A percentile compares a stretch with the other conserved stretches of the same genome.
These are phyloP conservation scores for Tolypocladium ovalisporum DNA, from an alignment of 2,329 filamentous ascomycete species.

Conservation along the genomic window DNA sequence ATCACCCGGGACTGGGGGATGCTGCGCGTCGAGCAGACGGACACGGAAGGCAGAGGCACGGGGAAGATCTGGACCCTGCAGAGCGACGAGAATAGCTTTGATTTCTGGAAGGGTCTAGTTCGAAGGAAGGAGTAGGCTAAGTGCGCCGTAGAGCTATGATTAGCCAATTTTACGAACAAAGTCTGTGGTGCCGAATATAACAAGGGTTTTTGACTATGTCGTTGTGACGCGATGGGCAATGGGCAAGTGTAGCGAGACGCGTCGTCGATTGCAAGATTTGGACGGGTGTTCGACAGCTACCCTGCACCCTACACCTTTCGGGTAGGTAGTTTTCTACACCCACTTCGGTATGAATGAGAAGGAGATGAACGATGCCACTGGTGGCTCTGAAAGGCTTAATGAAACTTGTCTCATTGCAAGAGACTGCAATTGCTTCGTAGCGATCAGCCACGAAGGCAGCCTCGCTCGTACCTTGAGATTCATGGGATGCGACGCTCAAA, in stretches of 20 bases:
- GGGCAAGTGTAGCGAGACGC: background rate
- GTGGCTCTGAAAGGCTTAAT: too few relatives aligned
- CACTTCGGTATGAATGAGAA: too few relatives aligned
- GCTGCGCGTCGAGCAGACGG: constrained; percentile 73
- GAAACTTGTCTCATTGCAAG: too few relatives aligned
- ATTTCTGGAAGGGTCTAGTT: constrained; percentile 85
- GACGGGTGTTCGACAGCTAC: background rate
- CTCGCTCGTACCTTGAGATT: too few relatives aligned
- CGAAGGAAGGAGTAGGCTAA: constrained; percentile 57
- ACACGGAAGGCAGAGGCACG: constrained; percentile 58
- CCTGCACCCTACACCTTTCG: background rate
- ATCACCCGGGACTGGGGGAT: constrained; percentile 91
- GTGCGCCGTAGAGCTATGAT: background rate
- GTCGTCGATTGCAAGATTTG: background rate
- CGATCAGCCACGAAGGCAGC: too few relatives aligned
- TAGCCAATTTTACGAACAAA: too few relatives aligned
- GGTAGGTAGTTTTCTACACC: too few relatives aligned
- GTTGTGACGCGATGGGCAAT: background rate
- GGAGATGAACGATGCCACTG: too few relatives aligned
- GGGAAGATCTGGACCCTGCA: constrained; percentile 76
- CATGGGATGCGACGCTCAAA: too few relatives aligned
- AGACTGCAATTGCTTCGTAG: too few relatives aligned
- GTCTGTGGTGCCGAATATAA: too few relatives aligned
- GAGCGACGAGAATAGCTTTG: constrained; percentile 97
- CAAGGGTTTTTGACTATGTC: too few relatives aligned